phyloP scores from a whole-genome alignment of 1,284 basidiomycete species.

The Leucoagaricus sp. region DNA sequence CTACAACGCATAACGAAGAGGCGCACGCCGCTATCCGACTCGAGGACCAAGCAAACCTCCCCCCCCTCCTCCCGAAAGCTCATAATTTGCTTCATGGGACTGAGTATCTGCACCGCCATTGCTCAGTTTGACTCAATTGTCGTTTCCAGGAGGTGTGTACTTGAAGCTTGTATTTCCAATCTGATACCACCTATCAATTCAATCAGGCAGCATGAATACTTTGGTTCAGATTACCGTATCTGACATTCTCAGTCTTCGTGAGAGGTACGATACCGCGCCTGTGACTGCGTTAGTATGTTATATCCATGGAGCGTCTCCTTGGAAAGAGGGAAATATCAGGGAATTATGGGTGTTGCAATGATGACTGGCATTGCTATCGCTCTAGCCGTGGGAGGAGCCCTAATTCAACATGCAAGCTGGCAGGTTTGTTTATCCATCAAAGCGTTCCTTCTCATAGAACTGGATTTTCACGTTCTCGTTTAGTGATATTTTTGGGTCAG shows the following conservation, averaged over 20 bases:
- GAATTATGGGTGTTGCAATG: slow-evolving; percentile 56
- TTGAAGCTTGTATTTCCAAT: no score
- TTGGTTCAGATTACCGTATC: slow-evolving; percentile 68
- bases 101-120: no score
- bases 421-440: slow-evolving; percentile 36
- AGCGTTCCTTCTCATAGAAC: background rate
- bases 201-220: slow-evolving; percentile 55
- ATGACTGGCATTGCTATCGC: slow-evolving; percentile 55
- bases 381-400: slow-evolving; percentile 56
- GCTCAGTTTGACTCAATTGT: no score
- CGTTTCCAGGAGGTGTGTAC: no score
- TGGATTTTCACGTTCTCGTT: background rate
- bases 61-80: no score
- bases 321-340: slow-evolving; percentile 69
- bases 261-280: slow-evolving; percentile 35
- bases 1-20: no score
- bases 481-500: slow-evolving; percentile 72
- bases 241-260: slow-evolving; percentile 62
- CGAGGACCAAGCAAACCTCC: no score
- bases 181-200: no score
- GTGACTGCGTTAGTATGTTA: background rate
- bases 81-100: no score
- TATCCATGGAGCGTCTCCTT: background rate
- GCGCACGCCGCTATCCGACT: no score
- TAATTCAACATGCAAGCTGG: slow-evolving; percentile 63